Conservation (phyloP, 331 rosid genomes). For the Prunus yedoensis region DNA sequence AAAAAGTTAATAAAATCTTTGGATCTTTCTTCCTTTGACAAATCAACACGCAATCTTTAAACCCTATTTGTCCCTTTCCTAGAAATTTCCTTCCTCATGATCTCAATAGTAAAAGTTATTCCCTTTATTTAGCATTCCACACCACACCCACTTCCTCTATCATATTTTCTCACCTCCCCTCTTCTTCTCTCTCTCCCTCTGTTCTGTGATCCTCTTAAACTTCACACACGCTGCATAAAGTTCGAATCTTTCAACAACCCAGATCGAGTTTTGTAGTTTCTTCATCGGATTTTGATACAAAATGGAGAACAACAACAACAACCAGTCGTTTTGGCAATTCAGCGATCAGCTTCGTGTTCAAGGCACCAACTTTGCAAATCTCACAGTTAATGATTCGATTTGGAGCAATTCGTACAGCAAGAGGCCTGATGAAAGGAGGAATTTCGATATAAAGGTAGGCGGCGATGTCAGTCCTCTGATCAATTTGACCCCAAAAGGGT, state of each 20-base stretch:
- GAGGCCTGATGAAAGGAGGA: conserved; percentile 63
- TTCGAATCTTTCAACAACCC: conserved; percentile 3
- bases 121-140: conserved; percentile 6
- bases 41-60: conserved; percentile 46
- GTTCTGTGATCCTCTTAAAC: background rate
- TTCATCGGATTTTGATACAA: background rate
- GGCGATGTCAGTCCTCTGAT: conserved; percentile 50
- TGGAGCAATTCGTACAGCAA: conserved; percentile 79
- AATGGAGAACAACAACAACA: conserved; percentile 84
- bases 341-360: conserved; percentile 89
- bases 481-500: conserved; percentile 21
- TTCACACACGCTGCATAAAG: no score
- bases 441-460: conserved; percentile 75
- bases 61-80: conserved; percentile 25
- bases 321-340: conserved; percentile 85
- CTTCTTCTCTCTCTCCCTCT: background rate
- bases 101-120: background rate
- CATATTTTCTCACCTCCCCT: background rate
- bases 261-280: conserved; percentile 3
- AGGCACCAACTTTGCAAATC: conserved; percentile 53
- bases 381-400: conserved; percentile 83
- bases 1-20: background rate
- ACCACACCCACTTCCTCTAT: background rate
- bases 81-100: conserved; percentile 36
- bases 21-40: conserved; percentile 40